Conservation (phyloP, 140 eudicot species). For the Bidens hawaiensis region DNA sequence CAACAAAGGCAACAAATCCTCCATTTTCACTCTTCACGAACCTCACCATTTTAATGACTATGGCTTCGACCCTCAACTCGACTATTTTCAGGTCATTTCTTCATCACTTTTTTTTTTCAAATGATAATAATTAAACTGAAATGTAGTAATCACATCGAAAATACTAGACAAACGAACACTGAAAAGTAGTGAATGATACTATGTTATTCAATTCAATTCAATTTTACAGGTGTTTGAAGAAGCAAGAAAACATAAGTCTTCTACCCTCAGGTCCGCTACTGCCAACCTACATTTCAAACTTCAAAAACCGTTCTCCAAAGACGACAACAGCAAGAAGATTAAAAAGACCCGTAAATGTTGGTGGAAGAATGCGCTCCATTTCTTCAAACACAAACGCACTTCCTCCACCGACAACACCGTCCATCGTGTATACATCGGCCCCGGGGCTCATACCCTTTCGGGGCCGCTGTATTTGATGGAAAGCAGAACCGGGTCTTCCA, state of each 20-base stretch:
- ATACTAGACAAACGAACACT: no score
- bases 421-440: constrained; percentile 4
- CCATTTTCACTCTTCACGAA: constrained; percentile 70
- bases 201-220: no score
- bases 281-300: constrained; percentile 71
- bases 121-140: no score
- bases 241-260: constrained; percentile 54
- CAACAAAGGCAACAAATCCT: constrained; percentile 49
- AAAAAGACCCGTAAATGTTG: constrained; percentile 55
- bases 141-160: no score
- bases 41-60: constrained; percentile 89
- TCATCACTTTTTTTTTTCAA: no score
- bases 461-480: constrained; percentile 71
- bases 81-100: constrained; percentile 63
- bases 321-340: constrained; percentile 50
- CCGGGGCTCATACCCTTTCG: no score
- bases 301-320: constrained; percentile 63
- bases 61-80: constrained; percentile 86
- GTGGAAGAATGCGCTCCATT: constrained; percentile 69
- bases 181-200: no score
- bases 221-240: constrained; percentile 69
- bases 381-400: constrained; percentile 42
- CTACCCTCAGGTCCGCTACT: constrained; percentile 42
- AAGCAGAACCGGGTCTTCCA: no score
- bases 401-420: not conserved